phyloP scores from a whole-genome alignment of 345 rosid species.

The Gossypium ekmanianum region DNA sequence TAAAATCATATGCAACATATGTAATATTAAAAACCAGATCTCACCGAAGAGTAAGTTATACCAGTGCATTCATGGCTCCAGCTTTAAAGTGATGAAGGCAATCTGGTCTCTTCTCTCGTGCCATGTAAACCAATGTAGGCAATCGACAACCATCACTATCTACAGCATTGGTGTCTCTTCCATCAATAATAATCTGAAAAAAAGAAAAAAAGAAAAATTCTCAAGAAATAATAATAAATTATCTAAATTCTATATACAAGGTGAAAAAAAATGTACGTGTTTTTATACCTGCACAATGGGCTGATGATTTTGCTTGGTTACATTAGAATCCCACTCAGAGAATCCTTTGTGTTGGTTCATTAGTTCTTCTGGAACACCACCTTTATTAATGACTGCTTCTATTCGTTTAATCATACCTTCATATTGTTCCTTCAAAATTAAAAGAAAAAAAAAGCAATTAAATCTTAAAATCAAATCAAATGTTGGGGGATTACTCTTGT shows the following conservation, averaged over 20 bases:
- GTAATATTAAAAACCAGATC: no score
- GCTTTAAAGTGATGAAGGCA: constrained; percentile 48
- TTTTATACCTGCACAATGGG: constrained; percentile 19
- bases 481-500: not conserved
- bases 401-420: constrained; percentile 20
- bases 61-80: constrained; percentile 55
- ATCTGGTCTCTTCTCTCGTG: constrained; percentile 44
- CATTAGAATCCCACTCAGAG: constrained; percentile 10
- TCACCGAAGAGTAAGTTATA: not conserved
- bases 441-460: not conserved
- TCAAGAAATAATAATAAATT: not conserved
- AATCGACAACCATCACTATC: constrained; percentile 34
- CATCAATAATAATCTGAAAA: constrained; percentile 28
- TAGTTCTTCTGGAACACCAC: constrained; percentile 10
- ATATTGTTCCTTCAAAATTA: constrained; percentile 12
- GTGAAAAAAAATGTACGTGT: constrained; percentile 2
- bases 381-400: not conserved
- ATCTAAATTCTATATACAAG: not conserved
- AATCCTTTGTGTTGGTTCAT: constrained; percentile 16
- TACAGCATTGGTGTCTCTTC: constrained; percentile 20
- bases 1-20: no score
- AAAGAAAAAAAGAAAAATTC: not conserved
- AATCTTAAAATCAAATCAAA: not conserved
- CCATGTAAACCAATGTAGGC: constrained; percentile 42
- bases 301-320: constrained; percentile 14